phyloP scores from a whole-genome alignment of 768 basidiomycete genomes.

The Gautieria morchelliformis region DNA sequence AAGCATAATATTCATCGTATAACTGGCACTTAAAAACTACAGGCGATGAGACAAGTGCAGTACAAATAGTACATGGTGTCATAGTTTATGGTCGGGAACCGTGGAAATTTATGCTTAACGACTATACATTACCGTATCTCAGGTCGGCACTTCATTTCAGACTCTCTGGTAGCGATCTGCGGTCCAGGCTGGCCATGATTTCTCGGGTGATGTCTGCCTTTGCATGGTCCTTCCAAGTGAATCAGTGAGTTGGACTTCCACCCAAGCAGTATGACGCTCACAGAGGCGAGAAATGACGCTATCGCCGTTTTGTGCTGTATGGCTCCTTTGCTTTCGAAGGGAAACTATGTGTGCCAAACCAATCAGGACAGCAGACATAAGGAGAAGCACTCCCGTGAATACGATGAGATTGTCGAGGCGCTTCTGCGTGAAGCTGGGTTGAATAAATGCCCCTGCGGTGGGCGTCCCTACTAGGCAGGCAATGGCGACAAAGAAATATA shows the following conservation, averaged over 20 bases:
- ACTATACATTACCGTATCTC: not conserved
- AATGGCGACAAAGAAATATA: conserved; percentile 21
- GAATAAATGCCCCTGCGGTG: conserved; percentile 24
- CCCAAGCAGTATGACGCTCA: not conserved
- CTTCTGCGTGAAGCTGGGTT: conserved; percentile 11
- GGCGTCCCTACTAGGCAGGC: conserved; percentile 24
- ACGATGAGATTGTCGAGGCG: conserved; percentile 21
- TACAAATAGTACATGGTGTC: too few relatives aligned
- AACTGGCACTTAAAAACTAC: too few relatives aligned
- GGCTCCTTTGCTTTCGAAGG: not conserved
- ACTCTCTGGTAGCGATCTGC: too few relatives aligned
- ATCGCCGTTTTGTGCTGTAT: not conserved
- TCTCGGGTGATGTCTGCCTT: not conserved
- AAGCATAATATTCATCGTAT: too few relatives aligned
- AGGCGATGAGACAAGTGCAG: too few relatives aligned
- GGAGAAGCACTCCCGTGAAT: conserved; percentile 21
- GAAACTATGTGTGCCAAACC: not conserved
- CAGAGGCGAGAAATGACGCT: not conserved
- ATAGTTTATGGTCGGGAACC: too few relatives aligned
- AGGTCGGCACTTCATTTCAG: not conserved
- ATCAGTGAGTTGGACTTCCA: not conserved
- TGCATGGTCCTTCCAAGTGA: not conserved
- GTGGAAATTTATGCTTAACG: too few relatives aligned
- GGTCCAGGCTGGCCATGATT: not conserved
- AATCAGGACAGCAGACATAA: conserved; percentile 7